Conservation (phyloP, 352 stramenopile species). For the Blastocystis sp. region DNA sequence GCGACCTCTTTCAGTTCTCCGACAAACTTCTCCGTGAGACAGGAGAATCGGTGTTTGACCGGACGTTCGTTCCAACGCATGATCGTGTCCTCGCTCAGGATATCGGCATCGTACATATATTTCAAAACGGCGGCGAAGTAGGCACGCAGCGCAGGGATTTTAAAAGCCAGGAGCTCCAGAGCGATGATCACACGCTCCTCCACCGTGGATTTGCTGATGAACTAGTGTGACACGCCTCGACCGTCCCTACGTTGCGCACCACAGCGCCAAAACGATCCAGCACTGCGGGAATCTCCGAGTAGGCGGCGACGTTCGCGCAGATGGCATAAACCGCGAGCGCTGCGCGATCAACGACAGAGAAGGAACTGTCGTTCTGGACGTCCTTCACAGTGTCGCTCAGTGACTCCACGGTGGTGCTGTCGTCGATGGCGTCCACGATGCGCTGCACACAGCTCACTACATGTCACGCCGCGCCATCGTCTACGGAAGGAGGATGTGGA, state of each 20-base stretch:
- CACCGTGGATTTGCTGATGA: conserved; percentile 67
- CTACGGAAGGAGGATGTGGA: conserved; percentile 22
- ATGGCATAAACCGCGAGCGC: conserved; percentile 78
- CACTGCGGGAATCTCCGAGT: conserved; percentile 75
- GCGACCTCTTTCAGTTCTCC: conserved; percentile 71
- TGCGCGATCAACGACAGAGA: conserved; percentile 74
- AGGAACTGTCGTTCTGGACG: conserved; percentile 74
- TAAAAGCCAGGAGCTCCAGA: conserved; percentile 67
- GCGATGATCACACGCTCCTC: conserved; percentile 28
- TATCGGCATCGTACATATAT: conserved; percentile 75
- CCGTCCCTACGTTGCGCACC: conserved; percentile 72
- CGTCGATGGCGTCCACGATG: conserved; percentile 75
- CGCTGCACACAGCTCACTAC: conserved; percentile 75
- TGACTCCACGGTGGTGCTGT: conserved; percentile 73
- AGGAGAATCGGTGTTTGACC: conserved; percentile 77
- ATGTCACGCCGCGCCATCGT: conserved; percentile 68
- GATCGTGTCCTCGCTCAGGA: conserved; percentile 75
- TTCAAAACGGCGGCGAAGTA: conserved; percentile 77
- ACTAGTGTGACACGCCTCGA: conserved; percentile 73
- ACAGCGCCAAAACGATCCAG: conserved; percentile 74
- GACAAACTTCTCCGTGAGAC: conserved; percentile 73
- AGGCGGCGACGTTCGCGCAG: conserved; percentile 72
- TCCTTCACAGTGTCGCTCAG: conserved; percentile 76
- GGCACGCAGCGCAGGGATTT: conserved; percentile 70
- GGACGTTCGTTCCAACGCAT: conserved; percentile 71